Conservation (phyloP, 208 protist species). For the Crithidia brevicula region DNA sequence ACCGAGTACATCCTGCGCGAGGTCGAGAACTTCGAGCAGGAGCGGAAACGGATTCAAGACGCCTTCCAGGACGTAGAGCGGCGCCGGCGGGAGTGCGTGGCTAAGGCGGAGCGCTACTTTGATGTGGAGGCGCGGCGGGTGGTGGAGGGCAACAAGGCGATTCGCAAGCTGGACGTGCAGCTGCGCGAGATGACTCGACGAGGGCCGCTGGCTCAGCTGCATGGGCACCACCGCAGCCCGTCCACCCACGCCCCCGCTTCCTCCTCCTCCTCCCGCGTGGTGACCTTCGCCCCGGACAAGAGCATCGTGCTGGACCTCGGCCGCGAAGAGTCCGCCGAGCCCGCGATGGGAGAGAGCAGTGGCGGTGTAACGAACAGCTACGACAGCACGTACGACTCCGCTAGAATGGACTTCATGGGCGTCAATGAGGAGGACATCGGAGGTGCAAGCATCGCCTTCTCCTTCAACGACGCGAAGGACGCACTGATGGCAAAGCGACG, state of each 20-base stretch:
- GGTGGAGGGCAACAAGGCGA: conserved; percentile 37
- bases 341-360: neutral
- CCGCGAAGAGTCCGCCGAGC: conserved; percentile 28
- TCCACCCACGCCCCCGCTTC: conserved; percentile 28
- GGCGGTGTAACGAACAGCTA: conserved; percentile 37
- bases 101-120: conserved; percentile 60
- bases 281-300: conserved; percentile 62
- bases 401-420: conserved; percentile 20
- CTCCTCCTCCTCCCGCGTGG: conserved; percentile 43
- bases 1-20: conserved; percentile 50
- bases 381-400: conserved; percentile 11
- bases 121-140: conserved; percentile 66
- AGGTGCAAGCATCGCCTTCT: conserved; percentile 56
- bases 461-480: conserved; percentile 46
- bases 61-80: conserved; percentile 47
- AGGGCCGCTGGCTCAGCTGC: conserved; percentile 40
- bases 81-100: conserved; percentile 43
- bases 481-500: conserved; percentile 35
- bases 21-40: conserved; percentile 39
- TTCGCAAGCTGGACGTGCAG: conserved; percentile 48
- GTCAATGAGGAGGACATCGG: conserved; percentile 52
- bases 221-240: conserved; percentile 8
- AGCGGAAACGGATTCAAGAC: conserved; percentile 44
- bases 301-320: conserved; percentile 59
- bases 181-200: conserved; percentile 45